Evolutionary conservation across 2,329 filamentous ascomycete genomes (phyloP), one percentile per base, ranked within the genome.

Genomic region (Fusarium hostae): DNA sequence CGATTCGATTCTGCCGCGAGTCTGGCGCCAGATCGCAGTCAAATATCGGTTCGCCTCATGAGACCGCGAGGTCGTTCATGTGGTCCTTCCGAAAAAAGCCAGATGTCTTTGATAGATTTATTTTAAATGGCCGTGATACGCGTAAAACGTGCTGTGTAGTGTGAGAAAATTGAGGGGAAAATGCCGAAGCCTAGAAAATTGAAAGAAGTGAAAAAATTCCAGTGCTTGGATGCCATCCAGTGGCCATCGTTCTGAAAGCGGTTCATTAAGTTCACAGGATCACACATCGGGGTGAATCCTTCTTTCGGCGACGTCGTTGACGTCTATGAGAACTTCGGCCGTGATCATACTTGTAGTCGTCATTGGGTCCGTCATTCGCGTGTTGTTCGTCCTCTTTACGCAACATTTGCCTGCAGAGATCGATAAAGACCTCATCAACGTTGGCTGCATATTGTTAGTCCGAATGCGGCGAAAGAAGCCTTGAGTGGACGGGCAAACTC

Each of bases 391-490:
- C 89, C 68, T 95, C 92, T 76, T 90, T 92, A 68, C 90, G 87
- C 63, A 96, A 89, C 83, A 97, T 94, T 80, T 96, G 93, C 66
- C 93, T 88, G 78, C 93, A 95, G 61, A 97, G 87, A 80, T 96
- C 93, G 73, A 93, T 84, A 81, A 97, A 97, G 50, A 95, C 93
- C 79, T 97, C 94, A 75, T 97, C 94, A 20, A 97, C 94, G 75
- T 97, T 97, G 70, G 92, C 87, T 89, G 68, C 40, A 26, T 15
- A 5, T 16, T 50, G 70, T 81, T 64, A 82, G 78, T 76, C 63
- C 57, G 47, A 50, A 72, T 67, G 56, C 64, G 60, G 66, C 61
- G 47, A 59, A 55, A 51, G 40, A 41, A 51, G 45, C 67, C 39
- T 40, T n/a, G 43, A 32, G 52, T 62, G 47, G 56, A 55, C 22